Evolutionary conservation across 2,329 filamentous ascomycete species (phyloP).

Genomic region (Cordyceps javanica): DNA sequence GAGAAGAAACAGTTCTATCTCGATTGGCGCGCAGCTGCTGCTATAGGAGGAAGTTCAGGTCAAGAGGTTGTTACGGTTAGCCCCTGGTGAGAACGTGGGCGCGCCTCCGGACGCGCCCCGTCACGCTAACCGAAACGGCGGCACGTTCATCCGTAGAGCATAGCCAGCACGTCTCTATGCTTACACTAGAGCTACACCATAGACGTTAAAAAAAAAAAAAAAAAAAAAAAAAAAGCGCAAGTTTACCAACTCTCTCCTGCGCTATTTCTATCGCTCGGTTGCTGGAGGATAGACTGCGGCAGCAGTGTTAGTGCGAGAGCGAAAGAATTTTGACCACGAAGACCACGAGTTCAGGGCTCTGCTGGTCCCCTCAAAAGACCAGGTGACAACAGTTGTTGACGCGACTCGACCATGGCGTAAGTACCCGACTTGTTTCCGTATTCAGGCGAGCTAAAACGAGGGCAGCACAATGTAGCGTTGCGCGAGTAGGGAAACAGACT

Average conservation of each 20-base stretch:
- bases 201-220: not conserved
- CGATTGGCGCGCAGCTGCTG: not conserved
- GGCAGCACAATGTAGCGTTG: too few relatives aligned
- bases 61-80: not conserved
- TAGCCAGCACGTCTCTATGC: not conserved
- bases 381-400: too few relatives aligned
- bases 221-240: not conserved
- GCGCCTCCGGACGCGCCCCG: not conserved
- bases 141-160: not conserved
- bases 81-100: not conserved
- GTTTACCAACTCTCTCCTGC: not conserved
- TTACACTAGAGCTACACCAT: not conserved
- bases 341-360: too few relatives aligned
- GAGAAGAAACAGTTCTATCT: not conserved
- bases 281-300: slow-evolving; percentile 13
- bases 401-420: too few relatives aligned
- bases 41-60: not conserved
- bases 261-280: slow-evolving; percentile 14
- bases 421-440: too few relatives aligned
- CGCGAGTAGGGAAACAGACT: too few relatives aligned
- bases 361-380: too few relatives aligned
- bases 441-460: too few relatives aligned
- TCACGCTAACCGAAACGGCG: not conserved
- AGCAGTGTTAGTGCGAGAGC: slow-evolving; percentile 6
- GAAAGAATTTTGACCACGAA: slow-evolving; percentile 11